Evolutionary conservation across 1,284 basidiomycete species (phyloP).

Genomic region (Pascua guehoae): DNA sequence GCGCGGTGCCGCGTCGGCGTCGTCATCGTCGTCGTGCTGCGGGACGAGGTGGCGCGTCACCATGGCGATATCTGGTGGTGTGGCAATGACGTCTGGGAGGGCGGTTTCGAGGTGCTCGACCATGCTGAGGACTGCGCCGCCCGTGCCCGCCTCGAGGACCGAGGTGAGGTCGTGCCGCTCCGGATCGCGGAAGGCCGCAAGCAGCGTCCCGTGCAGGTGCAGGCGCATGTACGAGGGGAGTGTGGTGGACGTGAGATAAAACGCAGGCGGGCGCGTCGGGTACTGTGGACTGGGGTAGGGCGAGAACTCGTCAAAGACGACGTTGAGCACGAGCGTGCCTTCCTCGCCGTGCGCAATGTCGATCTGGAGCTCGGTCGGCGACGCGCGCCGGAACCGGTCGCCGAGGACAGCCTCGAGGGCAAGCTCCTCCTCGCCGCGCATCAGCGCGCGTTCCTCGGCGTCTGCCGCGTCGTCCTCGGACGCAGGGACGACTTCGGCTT

Average conservation of each 20-base stretch:
- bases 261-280: slow-evolving; percentile 59
- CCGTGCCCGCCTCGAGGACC: slow-evolving; percentile 63
- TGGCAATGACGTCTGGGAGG: slow-evolving; percentile 62
- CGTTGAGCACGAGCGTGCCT: slow-evolving; percentile 59
- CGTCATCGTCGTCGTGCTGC: slow-evolving; percentile 28
- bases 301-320: slow-evolving; percentile 59
- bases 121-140: slow-evolving; percentile 69
- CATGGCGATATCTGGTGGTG: slow-evolving; percentile 65
- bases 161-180: slow-evolving; percentile 53
- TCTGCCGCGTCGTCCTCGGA: slow-evolving; percentile 44
- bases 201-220: slow-evolving; percentile 67
- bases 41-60: slow-evolving; percentile 66
- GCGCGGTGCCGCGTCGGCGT: slow-evolving; percentile 10
- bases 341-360: slow-evolving; percentile 55
- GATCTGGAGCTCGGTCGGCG: slow-evolving; percentile 54
- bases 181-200: slow-evolving; percentile 55
- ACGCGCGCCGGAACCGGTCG: slow-evolving; percentile 40
- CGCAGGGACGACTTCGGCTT: slow-evolving; percentile 52
- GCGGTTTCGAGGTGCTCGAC: slow-evolving; percentile 70
- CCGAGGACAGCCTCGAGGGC: slow-evolving; percentile 57
- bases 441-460: slow-evolving; percentile 52
- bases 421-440: slow-evolving; percentile 69
- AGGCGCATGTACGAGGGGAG: slow-evolving; percentile 80
- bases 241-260: slow-evolving; percentile 69
- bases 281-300: slow-evolving; percentile 56